phyloP scores from a whole-genome alignment of 1,139 yeast genomes.

The Hanseniaspora sp. region DNA sequence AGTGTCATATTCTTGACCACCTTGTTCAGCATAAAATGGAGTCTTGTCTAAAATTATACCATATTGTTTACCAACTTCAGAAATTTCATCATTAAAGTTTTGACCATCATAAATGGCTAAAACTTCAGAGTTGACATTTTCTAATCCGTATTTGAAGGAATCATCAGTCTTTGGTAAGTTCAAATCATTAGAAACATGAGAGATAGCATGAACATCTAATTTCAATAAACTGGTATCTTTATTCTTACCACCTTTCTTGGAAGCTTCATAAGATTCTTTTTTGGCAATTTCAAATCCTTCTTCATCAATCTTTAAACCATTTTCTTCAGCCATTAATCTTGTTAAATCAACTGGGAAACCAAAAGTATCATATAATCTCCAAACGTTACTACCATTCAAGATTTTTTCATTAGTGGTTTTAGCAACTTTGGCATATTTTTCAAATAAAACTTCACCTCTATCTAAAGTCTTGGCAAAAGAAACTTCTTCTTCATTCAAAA shows the following conservation, averaged over 20 bases:
- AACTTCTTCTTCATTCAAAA: slow-evolving; percentile 88
- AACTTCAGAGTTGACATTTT: slow-evolving; percentile 50
- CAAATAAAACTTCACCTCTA: slow-evolving; percentile 94
- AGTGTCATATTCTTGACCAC: slow-evolving; percentile 96
- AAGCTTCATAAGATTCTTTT: slow-evolving; percentile 82
- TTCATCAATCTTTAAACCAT: slow-evolving; percentile 86
- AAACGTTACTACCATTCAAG: slow-evolving; percentile 84
- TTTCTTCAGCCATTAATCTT: slow-evolving; percentile 96
- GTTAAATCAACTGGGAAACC: slow-evolving; percentile 99
- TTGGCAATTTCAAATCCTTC: slow-evolving; percentile 83
- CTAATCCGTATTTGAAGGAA: slow-evolving; percentile 56
- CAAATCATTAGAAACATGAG: slow-evolving; percentile 44
- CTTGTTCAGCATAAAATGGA: slow-evolving; percentile 95
- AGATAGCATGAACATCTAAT: slow-evolving; percentile 82
- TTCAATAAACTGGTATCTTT: slow-evolving; percentile 52
- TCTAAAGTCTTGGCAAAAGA: slow-evolving; percentile 91
- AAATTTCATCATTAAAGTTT: slow-evolving; percentile 42
- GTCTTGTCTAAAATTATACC: slow-evolving; percentile 82
- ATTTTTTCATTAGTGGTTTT: slow-evolving; percentile 62
- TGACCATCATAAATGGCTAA: slow-evolving; percentile 64
- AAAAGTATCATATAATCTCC: slow-evolving; percentile 98
- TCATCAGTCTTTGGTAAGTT: slow-evolving; percentile 77
- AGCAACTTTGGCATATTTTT: slow-evolving; percentile 80
- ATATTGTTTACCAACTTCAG: slow-evolving; percentile 42
- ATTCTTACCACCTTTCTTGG: slow-evolving; percentile 73